These are phyloP conservation scores for Sugiyamaella neomexicana DNA, from an alignment of 1,139 yeast genomes.

Conservation along the genomic window DNA sequence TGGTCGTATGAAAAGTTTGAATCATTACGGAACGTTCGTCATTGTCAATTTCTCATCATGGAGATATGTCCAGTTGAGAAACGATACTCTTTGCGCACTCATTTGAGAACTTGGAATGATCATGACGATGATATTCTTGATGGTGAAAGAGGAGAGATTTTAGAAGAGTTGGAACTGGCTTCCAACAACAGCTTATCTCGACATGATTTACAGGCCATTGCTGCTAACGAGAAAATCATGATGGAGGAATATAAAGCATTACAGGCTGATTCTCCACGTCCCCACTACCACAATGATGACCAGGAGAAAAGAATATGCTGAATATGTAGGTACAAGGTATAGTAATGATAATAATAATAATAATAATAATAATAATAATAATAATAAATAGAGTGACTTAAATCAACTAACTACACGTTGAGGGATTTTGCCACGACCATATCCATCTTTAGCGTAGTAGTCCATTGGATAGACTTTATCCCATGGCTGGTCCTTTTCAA, in stretches of 20 bases:
- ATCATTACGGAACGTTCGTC: constrained; percentile 74
- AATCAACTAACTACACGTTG: constrained; percentile 28
- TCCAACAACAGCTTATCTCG: constrained; percentile 16
- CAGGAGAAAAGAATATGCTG: constrained; percentile 3
- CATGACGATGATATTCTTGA: constrained; percentile 28
- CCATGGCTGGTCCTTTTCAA: constrained; percentile 73
- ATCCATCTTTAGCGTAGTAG: constrained; percentile 85
- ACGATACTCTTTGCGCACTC: constrained; percentile 36
- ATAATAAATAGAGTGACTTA: neutral
- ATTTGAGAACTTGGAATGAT: constrained; percentile 42
- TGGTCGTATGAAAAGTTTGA: constrained; percentile 93
- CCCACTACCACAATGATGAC: constrained; percentile 7
- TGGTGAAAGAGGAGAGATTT: constrained; percentile 21
- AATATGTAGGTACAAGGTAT: neutral
- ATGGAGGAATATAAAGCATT: constrained; percentile 23
- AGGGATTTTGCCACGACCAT: constrained; percentile 85
- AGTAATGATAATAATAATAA: too few species aligned
- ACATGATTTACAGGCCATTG: constrained; percentile 32
- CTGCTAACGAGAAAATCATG: constrained; percentile 25
- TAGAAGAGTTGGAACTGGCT: constrained; percentile 23
- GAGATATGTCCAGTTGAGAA: constrained; percentile 47
- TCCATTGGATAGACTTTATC: constrained; percentile 85
- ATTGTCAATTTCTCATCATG: constrained; percentile 80
- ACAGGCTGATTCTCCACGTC: constrained; percentile 15
- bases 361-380: too few species aligned